Evolutionary conservation across 805 yeast genomes (phyloP).

Genomic region (fission yeast (Schizosaccharomyces pombe)): DNA sequence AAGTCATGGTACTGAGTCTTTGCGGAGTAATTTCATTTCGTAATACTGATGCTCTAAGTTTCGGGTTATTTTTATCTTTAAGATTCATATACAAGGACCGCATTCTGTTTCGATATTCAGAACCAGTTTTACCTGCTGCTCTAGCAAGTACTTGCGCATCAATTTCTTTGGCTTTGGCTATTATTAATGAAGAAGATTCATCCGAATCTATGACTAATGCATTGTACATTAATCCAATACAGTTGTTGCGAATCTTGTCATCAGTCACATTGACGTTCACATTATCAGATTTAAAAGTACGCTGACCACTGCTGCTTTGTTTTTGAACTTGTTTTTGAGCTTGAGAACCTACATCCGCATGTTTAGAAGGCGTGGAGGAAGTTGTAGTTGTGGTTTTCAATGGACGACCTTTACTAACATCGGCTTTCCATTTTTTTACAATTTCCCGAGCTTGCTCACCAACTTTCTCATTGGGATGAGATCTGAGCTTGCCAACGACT

Average conservation of each 20-base stretch:
- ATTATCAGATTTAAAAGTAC: conserved; percentile 50
- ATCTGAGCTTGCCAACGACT: conserved; percentile 70
- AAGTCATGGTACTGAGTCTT: conserved; percentile 53
- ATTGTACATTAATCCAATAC: conserved; percentile 62
- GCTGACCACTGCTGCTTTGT: conserved; percentile 27
- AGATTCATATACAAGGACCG: conserved; percentile 71
- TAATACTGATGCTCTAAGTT: conserved; percentile 44
- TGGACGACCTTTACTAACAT: conserved; percentile 17
- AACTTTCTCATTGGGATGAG: conserved; percentile 38
- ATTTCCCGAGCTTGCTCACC: conserved; percentile 52
- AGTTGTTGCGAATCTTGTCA: conserved; percentile 61
- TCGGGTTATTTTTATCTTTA: conserved; percentile 75
- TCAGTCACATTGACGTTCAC: conserved; percentile 44
- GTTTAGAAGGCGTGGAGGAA: conserved; percentile 8
- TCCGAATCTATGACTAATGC: conserved; percentile 67
- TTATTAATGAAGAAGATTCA: conserved; percentile 33
- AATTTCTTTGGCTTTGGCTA: conserved; percentile 41
- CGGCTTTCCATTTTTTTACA: conserved; percentile 66
- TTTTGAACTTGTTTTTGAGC: conserved; percentile 7
- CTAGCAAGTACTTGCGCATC: conserved; percentile 43
- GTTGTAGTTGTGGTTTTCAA: background rate
- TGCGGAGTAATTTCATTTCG: conserved; percentile 42
- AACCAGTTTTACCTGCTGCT: conserved; percentile 29
- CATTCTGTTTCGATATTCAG: conserved; percentile 54
- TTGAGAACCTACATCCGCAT: conserved; percentile 7